Base-by-base conservation (phyloP, 192 early-diverging fungal genomes). In the Coemansia sp. region DNA sequence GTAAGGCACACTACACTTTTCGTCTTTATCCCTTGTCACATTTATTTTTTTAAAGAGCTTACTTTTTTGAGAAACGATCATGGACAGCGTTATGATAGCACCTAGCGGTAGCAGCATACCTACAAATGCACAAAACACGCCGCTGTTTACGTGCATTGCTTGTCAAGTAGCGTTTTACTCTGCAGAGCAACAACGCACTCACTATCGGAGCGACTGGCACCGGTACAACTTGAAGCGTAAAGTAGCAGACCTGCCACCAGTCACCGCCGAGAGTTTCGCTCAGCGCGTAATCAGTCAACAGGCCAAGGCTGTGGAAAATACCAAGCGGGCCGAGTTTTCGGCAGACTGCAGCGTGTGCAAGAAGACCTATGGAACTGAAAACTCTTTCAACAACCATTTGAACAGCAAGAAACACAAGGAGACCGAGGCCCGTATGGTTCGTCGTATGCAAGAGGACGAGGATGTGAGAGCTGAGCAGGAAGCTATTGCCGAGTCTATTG, bases 221-320 rank as follows among this genome's bases (percentile, higher is more conserved):
- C 86, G 96, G 38, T 99, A 99, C 87, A 99, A 99, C 76, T 78
- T 98, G 29, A 98, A 98, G 85, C 90, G 97, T 67, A 96, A 98
- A 70, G 94, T 98, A 29, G 95, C 91, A 13, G 92, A 91, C 22
- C 82, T 98, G 18, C 93, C 93, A 0, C 91, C 95, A 27, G 89
- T 99, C 30, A 76, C 88, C 3, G 84, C 84, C 16, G 95, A 95
- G 67, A 85, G 86, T 63, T 99, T 98, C 86, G 81, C 86, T 1
- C 85, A 89, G 75, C 89, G 94, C 37, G 80, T 94, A 39, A 62
- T 87, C 61, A 87, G 86, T 4, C 88, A 88, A 69, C 83, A 92
- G 70, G 80, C 77, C 18, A 75, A 86, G 74, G 69, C 71, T 0
- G 78, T 74, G 35, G 77, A 80, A 49, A 83, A 83, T 13, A 76